A percentile compares a stretch with the other conserved stretches of the same genome.
Evolutionary conservation across 495 filamentous ascomycete species (phyloP).

Genomic region (Penicillium paxilli): DNA sequence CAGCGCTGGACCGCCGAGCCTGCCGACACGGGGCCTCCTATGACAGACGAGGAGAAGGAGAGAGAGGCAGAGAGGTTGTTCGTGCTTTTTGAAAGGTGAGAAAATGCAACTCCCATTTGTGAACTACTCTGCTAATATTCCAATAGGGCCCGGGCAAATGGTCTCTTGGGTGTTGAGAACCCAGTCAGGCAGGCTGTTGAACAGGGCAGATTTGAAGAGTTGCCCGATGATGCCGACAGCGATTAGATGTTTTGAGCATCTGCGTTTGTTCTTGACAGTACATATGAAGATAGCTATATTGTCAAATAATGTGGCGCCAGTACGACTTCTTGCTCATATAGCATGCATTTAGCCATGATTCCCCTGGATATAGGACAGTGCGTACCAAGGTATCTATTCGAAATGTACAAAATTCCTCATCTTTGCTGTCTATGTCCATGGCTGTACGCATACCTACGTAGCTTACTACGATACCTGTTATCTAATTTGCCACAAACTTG

Average conservation of each 20-base stretch:
- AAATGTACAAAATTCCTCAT: not conserved
- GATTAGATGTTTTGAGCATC: too few relatives aligned
- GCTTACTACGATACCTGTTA: too few relatives aligned
- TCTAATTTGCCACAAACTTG: too few relatives aligned
- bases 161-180: conserved; percentile 81
- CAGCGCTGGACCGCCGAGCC: conserved; percentile 75
- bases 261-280: too few relatives aligned
- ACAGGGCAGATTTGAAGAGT: conserved; percentile 79
- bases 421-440: not conserved
- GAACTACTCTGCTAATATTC: not conserved
- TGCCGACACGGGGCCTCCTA: conserved; percentile 56
- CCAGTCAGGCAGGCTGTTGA: conserved; percentile 74
- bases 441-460: too few relatives aligned
- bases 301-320: not conserved
- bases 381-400: not conserved
- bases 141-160: conserved; percentile 73
- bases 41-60: conserved; percentile 92
- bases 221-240: conserved; percentile 44
- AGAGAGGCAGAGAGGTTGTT: conserved; percentile 90
- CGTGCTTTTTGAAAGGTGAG: conserved; percentile 89
- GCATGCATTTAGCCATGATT: not conserved
- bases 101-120: not conserved
- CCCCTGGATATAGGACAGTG: not conserved
- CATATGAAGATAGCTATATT: not conserved
- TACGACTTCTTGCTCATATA: not conserved